Conservation (phyloP, 2,329 filamentous ascomycete genomes). For the Curvularia lunata region DNA sequence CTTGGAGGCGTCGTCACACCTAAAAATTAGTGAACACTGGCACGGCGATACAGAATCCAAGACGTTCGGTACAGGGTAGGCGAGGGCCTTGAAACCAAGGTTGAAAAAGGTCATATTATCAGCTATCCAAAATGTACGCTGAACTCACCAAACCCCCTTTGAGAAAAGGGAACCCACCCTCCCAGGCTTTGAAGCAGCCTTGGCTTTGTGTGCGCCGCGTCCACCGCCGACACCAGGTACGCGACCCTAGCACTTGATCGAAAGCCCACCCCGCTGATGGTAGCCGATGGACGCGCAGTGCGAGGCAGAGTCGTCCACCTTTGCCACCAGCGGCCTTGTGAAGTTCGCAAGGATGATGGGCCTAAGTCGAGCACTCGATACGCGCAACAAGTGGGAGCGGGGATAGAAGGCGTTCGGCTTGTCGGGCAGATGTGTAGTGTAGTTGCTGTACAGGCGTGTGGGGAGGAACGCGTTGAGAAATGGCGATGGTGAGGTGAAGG, state of each 20-base stretch:
- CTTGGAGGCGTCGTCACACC: slow-evolving; percentile 14
- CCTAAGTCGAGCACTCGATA: slow-evolving; percentile 17
- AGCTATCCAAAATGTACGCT: slow-evolving; percentile 12
- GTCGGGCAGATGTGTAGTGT: background rate
- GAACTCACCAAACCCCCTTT: slow-evolving; percentile 19
- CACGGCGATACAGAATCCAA: slow-evolving; percentile 6
- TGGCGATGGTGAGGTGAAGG: background rate
- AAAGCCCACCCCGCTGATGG: slow-evolving; percentile 18
- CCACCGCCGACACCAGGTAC: slow-evolving; percentile 17
- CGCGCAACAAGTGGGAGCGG: slow-evolving; percentile 14
- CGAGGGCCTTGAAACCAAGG: slow-evolving; percentile 16
- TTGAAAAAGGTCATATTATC: slow-evolving; percentile 17
- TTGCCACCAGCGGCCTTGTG: slow-evolving; percentile 22
- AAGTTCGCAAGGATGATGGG: slow-evolving; percentile 20
- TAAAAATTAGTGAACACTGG: slow-evolving; percentile 16
- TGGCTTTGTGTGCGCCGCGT: slow-evolving; percentile 16
- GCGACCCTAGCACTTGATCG: slow-evolving; percentile 10
- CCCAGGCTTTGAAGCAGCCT: slow-evolving; percentile 25
- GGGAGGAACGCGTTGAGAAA: background rate
- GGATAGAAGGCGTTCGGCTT: slow-evolving; percentile 2
- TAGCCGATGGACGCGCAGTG: slow-evolving; percentile 16
- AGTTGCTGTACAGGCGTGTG: background rate
- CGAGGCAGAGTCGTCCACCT: slow-evolving; percentile 13
- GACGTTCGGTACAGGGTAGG: slow-evolving; percentile 14
- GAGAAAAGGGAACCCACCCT: slow-evolving; percentile 20